Percentiles rank a stretch among this genome's conserved stretches.
phyloP scores from a whole-genome alignment of 2,329 filamentous ascomycete species.

The Alternaria sp. region DNA sequence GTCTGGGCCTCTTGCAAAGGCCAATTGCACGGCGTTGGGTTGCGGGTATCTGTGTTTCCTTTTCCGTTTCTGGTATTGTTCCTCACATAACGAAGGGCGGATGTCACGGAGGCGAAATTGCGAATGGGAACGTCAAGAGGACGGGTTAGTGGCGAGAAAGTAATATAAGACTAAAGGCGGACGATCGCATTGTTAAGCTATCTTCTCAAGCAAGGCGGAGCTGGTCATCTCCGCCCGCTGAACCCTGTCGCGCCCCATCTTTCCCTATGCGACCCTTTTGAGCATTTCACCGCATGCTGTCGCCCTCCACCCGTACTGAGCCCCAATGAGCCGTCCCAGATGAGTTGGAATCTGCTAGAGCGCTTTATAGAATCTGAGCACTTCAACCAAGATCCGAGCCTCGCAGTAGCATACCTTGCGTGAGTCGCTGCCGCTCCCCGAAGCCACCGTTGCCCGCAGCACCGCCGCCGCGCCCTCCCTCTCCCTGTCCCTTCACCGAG shows the following conservation, averaged over 20 bases:
- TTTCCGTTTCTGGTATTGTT: background rate
- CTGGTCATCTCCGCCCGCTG: slow-evolving; percentile 20
- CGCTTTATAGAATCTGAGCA: slow-evolving; percentile 93
- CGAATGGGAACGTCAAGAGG: background rate
- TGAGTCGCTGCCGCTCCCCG: slow-evolving; percentile 59
- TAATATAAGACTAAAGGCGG: background rate
- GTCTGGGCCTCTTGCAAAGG: background rate
- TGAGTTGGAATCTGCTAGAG: slow-evolving; percentile 83
- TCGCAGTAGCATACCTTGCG: slow-evolving; percentile 89
- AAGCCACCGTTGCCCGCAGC: slow-evolving; percentile 39
- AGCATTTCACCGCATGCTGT: slow-evolving; percentile 23
- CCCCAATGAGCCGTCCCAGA: slow-evolving; percentile 54
- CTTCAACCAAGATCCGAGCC: slow-evolving; percentile 89
- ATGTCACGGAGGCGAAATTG: background rate
- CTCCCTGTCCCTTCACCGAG: background rate
- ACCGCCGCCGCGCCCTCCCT: slow-evolving; percentile 16
- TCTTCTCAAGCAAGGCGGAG: slow-evolving; percentile 13
- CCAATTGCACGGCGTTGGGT: slow-evolving; percentile 14
- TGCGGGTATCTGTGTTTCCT: slow-evolving; percentile 9
- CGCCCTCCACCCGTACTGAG: slow-evolving; percentile 27
- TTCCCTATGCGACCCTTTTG: slow-evolving; percentile 31
- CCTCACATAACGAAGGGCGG: background rate
- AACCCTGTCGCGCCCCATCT: slow-evolving; percentile 26
- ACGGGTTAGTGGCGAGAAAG: background rate
- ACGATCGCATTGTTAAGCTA: slow-evolving; percentile 11